Percentiles rank a stretch among this genome's conserved stretches.
These are phyloP conservation scores for Nemophila menziesii DNA, from an alignment of 257 asterid genomes.

Conservation along the genomic window DNA sequence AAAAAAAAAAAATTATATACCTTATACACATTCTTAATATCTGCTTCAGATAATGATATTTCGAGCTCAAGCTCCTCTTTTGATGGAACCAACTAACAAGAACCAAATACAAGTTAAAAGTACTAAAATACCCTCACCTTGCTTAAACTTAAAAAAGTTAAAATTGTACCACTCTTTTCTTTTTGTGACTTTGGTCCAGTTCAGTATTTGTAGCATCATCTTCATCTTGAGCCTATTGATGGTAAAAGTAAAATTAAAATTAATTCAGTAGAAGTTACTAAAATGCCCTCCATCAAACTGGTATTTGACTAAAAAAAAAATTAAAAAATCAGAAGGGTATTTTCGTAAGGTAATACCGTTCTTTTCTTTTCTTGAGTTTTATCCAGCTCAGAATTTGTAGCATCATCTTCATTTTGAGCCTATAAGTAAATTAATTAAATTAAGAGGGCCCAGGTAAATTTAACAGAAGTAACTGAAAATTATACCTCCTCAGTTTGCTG, in stretches of 20 bases:
- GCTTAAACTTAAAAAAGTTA: neutral
- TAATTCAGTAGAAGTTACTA: too few species aligned
- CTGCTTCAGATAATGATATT: constrained; percentile 41
- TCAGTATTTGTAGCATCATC: constrained; percentile 25
- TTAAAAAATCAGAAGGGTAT: neutral
- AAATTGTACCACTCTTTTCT: constrained; percentile 56
- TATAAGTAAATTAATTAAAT: neutral
- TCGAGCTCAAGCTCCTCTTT: constrained; percentile 36
- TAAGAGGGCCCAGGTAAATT: neutral
- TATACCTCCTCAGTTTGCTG: constrained; percentile 36
- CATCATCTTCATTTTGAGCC: neutral
- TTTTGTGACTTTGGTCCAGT: constrained; percentile 26
- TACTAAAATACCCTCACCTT: neutral
- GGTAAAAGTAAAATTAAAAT: constrained; percentile 5
- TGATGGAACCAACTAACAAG: constrained; percentile 29
- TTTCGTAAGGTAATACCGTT: neutral
- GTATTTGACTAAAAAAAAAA: neutral
- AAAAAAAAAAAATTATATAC: constrained; percentile 14
- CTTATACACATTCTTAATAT: constrained; percentile 59
- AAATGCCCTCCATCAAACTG: too few species aligned
- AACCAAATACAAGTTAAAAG: constrained; percentile 5
- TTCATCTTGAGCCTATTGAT: constrained; percentile 20
- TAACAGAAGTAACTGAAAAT: neutral
- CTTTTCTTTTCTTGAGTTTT: neutral
- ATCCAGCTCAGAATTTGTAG: neutral